Evolutionary conservation across 2,329 filamentous ascomycete genomes (phyloP), one percentile per base, ranked within the genome.

Genomic region (Exophiala lecanii-corni): DNA sequence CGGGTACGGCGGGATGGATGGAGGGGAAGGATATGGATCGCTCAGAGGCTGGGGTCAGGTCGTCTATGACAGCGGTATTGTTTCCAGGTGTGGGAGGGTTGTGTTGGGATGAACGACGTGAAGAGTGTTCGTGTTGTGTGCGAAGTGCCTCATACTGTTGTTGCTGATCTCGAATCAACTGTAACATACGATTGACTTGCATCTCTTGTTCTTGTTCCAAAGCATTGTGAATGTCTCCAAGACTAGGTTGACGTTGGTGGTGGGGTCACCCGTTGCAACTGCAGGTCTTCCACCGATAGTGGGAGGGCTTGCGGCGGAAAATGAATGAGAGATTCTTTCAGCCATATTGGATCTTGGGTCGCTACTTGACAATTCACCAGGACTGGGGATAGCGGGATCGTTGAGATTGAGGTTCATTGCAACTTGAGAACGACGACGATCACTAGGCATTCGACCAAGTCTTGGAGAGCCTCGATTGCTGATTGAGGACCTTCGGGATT

Each of bases 131-230:
- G n/a, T 15, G 10, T 42, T 68, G 65, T 23, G 62, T 57, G 36
- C 59, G 58, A 16, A 64, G 49, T 25, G 61, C 59, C 25, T 71
- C 65, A 6, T 73, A 57, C 47, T 73, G 69, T 9, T 59, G 50
- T 54, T 73, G 70, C 46, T 72, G 69, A 39, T 59, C 62, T 39
- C 69, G 65, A 40, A 73, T 73, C 64, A 71, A 69, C 44, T 67
- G 67, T 20, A 73, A 57, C n/a, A 73, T 63, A 34, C 70, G 67
- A 46, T 73, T 73, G 57, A 73, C 70, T 62, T 73, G 70, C 12
- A 68, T 69, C 56, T 73, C 70, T 50, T 73, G 70, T 50, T 73
- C 70, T 52, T 73, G 68, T 50, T 73, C 70, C 33, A 73, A 51
- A 48, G 72, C 69, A 50, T 73, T 70, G 54, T 73, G 70, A 20